Base-by-base conservation (phyloP, 768 basidiomycete genomes). In the Leccinum subtestaceum region DNA sequence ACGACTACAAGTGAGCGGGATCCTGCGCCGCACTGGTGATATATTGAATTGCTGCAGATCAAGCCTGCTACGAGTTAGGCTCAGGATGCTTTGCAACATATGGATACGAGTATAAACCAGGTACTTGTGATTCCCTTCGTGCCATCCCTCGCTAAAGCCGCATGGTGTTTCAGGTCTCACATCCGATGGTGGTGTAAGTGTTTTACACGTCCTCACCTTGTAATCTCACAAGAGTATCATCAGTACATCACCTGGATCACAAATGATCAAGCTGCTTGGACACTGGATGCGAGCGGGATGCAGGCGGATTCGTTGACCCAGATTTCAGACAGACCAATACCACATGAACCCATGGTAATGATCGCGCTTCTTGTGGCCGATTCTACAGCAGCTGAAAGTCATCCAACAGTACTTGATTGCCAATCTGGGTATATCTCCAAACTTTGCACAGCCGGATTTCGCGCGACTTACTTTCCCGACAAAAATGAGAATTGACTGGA, bases 191-290 rank as follows among this genome's bases (percentile, higher is more conserved):
- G 84, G 78, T 36, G 86, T 87, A 60, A 62, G 84, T 78, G 23
- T 2, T 17, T 25, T 29, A 9, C 38, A 8, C 40, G 13, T 49
- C 23, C 10, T 43, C 34, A 5, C 17, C 8, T 51, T 57, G 1
- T 55, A 31, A 54, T 52, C 62, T 65, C 53, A 67, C 38, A 15
- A 59, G 51, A 8, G 23, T 15, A 38, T 40, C 52, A 38, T 40
- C 52, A 88, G 81, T 95, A 94, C 70, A 91, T 95, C 60, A 77
- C 83, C 19, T 95, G 93, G 93, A 81, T 93, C 49, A 74, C 84
- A 45, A 77, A 85, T 57, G 80, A 75, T 58, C 71, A 84, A 66
- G 68, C 80, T 45, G 80, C 83, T 15, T 95, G 93, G 93, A 89
- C 85, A 4, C 63, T 94, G 59, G 80, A 81, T 43, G 80, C 81